Evolutionary conservation across 805 yeast species (phyloP), one percentile per base, ranked within the genome.

Genomic region (Saccharomycopsis javanensis): DNA sequence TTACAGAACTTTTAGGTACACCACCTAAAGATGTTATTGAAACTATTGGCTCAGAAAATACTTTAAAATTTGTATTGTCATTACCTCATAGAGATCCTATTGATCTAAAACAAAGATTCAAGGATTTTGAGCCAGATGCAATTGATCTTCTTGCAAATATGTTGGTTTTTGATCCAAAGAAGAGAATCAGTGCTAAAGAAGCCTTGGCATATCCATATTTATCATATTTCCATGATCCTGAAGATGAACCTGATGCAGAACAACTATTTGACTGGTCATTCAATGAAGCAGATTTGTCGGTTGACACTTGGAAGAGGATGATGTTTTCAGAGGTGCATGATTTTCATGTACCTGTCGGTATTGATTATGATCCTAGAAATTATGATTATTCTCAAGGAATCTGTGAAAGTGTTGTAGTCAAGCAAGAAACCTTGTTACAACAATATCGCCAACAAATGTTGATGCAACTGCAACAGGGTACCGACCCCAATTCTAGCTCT

Each of bases 261-360:
- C 88, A 86, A 63, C 86, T 86, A 69, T 94, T 94, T 66, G 99
- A 94, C 72, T 94, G 99, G 99, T 85, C 94, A 66, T 92, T 92
- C 71, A 92, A 94, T 70, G 98, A 95, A 65, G 98, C 97, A 0
- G 99, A 92, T 71, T 78, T 92, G 65, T 97, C 98, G 2, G 94
- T 94, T 16, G 98, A 94, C 67, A 89, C 97, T 13, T 92, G 99
- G 99, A 83, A 96, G 74, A 96, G 90, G 18, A 92, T 94, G 98
- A 92, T 94, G 96, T 94, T 94, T 73, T 86, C 96, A 55, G 99
- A 92, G 72, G 94, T 92, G 61, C 76, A 94, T 64, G 97, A 92
- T 69, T 92, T 90, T n/a, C 55, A 52, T 52, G 48, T 42, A 20
- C 55, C 37, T 4, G 38, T 18, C 7, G 54, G 51, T 35, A 55